Conservation (phyloP, 2,329 filamentous ascomycete species). For the Raffaelea deltoideospora region DNA sequence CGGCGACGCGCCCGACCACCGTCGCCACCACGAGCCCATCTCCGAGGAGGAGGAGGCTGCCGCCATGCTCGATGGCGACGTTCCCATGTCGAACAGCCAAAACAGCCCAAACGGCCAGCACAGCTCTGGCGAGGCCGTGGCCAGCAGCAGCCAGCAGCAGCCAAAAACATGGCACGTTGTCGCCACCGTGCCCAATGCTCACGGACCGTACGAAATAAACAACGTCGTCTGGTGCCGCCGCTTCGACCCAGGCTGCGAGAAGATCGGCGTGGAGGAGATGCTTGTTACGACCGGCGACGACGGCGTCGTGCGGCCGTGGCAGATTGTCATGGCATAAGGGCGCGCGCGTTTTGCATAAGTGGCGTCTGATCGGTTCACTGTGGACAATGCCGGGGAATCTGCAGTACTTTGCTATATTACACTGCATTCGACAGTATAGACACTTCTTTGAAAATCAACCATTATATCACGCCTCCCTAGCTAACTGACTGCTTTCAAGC, state of each 20-base stretch:
- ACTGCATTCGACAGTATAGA: no score
- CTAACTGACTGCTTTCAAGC: no score
- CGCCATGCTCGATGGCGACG: slow-evolving; percentile 6
- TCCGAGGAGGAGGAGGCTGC: slow-evolving; percentile 6
- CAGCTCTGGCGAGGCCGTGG: background rate
- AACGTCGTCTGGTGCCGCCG: slow-evolving; percentile 77
- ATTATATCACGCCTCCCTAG: no score
- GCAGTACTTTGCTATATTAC: no score
- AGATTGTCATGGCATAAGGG: slow-evolving; percentile 17
- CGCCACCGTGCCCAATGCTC: slow-evolving; percentile 54
- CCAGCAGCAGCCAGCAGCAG: slow-evolving; percentile 17
- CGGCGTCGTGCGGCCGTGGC: slow-evolving; percentile 75
- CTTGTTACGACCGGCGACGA: slow-evolving; percentile 87
- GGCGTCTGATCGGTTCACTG: no score
- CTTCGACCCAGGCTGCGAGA: slow-evolving; percentile 47
- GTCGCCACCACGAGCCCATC: no score
- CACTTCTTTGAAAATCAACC: no score
- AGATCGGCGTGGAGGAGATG: slow-evolving; percentile 56
- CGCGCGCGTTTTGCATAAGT: no score
- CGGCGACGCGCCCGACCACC: no score
- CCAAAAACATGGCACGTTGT: slow-evolving; percentile 73
- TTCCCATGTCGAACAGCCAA: slow-evolving; percentile 4
- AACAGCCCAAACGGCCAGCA: slow-evolving; percentile 15
- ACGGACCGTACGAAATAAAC: slow-evolving; percentile 90
- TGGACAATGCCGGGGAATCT: no score